Percentiles rank a stretch among this genome's conserved stretches.
Conservation (phyloP, 768 basidiomycete genomes). For the Harrya chromipes region DNA sequence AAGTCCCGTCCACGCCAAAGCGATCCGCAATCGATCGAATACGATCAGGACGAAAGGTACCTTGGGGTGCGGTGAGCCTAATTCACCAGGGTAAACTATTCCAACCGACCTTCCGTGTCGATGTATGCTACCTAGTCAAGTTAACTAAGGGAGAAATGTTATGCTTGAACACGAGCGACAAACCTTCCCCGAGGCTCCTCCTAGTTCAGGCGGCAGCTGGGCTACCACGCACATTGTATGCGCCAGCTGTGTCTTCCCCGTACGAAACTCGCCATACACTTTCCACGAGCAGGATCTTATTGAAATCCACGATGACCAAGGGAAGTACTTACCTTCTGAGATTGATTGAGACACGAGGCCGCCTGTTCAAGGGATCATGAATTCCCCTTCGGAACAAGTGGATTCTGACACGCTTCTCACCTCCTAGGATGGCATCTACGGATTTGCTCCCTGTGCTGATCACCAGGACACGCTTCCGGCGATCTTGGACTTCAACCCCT, state of each 20-base stretch:
- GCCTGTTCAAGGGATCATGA: slow-evolving; percentile 41
- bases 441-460: slow-evolving; percentile 93
- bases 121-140: slow-evolving; percentile 76
- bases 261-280: slow-evolving; percentile 97
- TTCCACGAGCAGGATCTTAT: neutral
- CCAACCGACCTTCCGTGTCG: slow-evolving; percentile 69
- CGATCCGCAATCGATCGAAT: slow-evolving; percentile 88
- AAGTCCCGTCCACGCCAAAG: slow-evolving; percentile 87
- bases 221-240: slow-evolving; percentile 93
- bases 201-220: slow-evolving; percentile 86
- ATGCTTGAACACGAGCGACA: slow-evolving; percentile 6
- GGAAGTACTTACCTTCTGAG: slow-evolving; percentile 62
- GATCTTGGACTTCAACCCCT: slow-evolving; percentile 87
- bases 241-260: slow-evolving; percentile 93
- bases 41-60: slow-evolving; percentile 94
- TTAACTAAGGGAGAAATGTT: neutral
- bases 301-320: neutral
- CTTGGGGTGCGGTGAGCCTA: slow-evolving; percentile 37
- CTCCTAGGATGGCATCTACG: slow-evolving; percentile 86
- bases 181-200: slow-evolving; percentile 88
- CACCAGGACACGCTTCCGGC: slow-evolving; percentile 70
- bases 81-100: slow-evolving; percentile 5
- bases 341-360: slow-evolving; percentile 92
- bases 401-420: slow-evolving; percentile 36
- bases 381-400: neutral